Evolutionary conservation across 352 stramenopile genomes (phyloP).

Genomic region (Globisporangium spiculum): DNA sequence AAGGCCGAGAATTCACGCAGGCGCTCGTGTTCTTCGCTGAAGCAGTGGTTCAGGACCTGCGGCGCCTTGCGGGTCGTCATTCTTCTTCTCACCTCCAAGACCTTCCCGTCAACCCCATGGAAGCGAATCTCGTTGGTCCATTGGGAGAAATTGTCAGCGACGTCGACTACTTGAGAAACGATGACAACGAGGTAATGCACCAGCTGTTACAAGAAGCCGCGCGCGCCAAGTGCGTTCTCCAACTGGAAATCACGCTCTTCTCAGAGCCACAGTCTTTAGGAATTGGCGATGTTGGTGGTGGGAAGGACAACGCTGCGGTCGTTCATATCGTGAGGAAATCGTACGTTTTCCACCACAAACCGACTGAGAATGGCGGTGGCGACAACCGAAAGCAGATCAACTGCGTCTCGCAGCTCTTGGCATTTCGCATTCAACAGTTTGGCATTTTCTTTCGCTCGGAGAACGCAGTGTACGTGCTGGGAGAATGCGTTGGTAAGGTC

Average conservation of each 20-base stretch:
- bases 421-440: slow-evolving; percentile 28
- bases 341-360: slow-evolving; percentile 37
- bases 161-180: slow-evolving; percentile 9
- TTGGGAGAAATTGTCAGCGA: slow-evolving; percentile 2
- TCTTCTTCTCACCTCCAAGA: neutral
- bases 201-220: slow-evolving; percentile 24
- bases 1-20: slow-evolving; percentile 31
- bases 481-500: neutral
- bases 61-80: slow-evolving; percentile 18
- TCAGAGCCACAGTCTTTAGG: neutral
- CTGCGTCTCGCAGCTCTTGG: slow-evolving; percentile 14
- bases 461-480: slow-evolving; percentile 20
- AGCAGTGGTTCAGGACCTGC: slow-evolving; percentile 31
- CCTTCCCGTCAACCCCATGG: neutral
- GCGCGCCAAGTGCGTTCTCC: slow-evolving; percentile 18
- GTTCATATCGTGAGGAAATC: slow-evolving; percentile 29
- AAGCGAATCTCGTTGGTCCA: neutral
- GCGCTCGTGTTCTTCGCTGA: slow-evolving; percentile 41
- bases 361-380: slow-evolving; percentile 9
- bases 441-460: slow-evolving; percentile 35
- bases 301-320: neutral
- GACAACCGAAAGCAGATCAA: neutral
- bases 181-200: slow-evolving; percentile 18
- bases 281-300: neutral
- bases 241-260: neutral